Evolutionary conservation across 73 alveolate genomes (phyloP), one percentile per base, ranked within the genome.

Genomic region (Paramecium caudatum): DNA sequence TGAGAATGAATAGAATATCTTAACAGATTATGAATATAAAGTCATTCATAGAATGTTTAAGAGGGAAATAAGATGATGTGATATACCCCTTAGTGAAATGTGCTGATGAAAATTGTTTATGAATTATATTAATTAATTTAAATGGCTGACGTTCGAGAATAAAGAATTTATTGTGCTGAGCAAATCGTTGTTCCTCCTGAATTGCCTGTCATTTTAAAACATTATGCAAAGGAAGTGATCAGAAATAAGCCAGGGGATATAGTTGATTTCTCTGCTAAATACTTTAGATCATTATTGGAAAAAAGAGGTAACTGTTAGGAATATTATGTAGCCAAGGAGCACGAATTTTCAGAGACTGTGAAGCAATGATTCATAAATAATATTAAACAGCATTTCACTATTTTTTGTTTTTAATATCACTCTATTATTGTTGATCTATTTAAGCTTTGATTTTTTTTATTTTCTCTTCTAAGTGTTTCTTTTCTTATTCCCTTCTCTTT

Each of bases 101-200:
- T 55, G 30, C 27, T 27, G 13, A 23, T 55, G 80, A 23, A 25
- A 55, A 55, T 21, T 55, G 27, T 21, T 55, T 55, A 55, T 55
- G 80, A 55, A 27, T 55, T 55, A 4, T 25, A 55, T 55, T 12
- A 27, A 55, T 55, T 55, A 5, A 55, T 27, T 55, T 27, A 82
- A 93, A 96, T 95, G 98, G 98, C 99, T 16, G 98, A 95, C 81
- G 91, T 92, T 27, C 82, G 91, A 82, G 95, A 94, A 91, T 65
- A 90, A 92, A 91, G 98, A 81, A 94, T 96, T 46, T 95, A 95
- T 82, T 94, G 98, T 70, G 98, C 99, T 17, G 99, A 96, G 82
- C 92, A 96, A 78, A 94, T 96, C 3, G 97, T 91, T 30, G 99
- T 96, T 25, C 94, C 97, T 55, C 93, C 91, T 46, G 97, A 93